These are phyloP conservation scores for Sarocladium oryzae DNA, from an alignment of 2,329 filamentous ascomycete species.

Conservation along the genomic window DNA sequence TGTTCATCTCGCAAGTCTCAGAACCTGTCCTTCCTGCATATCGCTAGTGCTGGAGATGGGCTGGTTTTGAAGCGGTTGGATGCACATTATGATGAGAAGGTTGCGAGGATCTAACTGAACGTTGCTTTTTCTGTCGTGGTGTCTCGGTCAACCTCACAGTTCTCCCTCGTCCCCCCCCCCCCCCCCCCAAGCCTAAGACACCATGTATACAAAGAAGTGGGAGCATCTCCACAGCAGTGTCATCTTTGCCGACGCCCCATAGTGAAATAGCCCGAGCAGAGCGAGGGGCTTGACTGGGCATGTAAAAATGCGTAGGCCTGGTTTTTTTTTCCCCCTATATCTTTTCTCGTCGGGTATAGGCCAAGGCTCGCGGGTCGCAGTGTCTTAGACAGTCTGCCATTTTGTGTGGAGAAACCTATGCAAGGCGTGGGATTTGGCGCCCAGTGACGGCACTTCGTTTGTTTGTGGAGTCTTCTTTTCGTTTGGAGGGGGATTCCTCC, in stretches of 20 bases:
- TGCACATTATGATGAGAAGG: background rate
- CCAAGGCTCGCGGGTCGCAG: background rate
- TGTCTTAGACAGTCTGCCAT: background rate
- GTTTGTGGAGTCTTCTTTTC: too few relatives aligned
- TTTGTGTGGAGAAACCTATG: slow-evolving; percentile 3
- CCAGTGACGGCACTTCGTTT: background rate
- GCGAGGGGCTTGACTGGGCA: background rate
- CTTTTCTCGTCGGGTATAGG: too few relatives aligned
- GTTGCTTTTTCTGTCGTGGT: slow-evolving; percentile 8
- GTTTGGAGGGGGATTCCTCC: background rate
- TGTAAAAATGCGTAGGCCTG: too few relatives aligned
- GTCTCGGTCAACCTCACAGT: background rate
- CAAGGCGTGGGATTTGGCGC: slow-evolving; percentile 2
- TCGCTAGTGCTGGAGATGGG: slow-evolving; percentile 1
- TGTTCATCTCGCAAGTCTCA: slow-evolving; percentile 2
- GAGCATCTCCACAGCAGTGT: too few relatives aligned
- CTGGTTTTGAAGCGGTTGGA: too few relatives aligned
- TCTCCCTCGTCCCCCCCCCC: background rate
- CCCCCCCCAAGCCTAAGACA: background rate
- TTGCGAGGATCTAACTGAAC: background rate
- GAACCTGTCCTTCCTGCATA: background rate
- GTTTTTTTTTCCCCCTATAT: too few relatives aligned
- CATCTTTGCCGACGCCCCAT: background rate
- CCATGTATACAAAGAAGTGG: too few relatives aligned
- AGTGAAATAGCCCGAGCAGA: background rate